Evolutionary conservation across 352 stramenopile genomes (phyloP).

Genomic region (Pelagophyceae sp.): DNA sequence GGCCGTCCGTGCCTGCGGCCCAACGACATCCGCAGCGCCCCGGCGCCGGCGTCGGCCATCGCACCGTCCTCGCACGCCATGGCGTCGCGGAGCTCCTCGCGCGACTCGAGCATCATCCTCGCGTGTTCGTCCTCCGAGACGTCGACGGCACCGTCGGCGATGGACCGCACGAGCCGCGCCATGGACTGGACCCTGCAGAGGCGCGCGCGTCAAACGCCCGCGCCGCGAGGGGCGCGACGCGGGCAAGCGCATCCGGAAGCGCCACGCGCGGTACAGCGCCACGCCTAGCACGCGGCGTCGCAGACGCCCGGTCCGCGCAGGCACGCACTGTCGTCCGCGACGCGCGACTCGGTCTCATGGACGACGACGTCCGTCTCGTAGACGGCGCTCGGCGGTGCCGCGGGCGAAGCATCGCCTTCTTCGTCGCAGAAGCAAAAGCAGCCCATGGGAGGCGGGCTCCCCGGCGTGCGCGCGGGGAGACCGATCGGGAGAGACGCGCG

Average conservation of each 20-base stretch:
- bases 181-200: not conserved
- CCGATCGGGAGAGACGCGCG: too few species aligned
- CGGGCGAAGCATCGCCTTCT: not conserved
- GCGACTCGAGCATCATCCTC: not conserved
- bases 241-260: not conserved
- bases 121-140: not conserved
- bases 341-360: not conserved
- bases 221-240: not conserved
- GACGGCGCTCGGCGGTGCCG: not conserved
- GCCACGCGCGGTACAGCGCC: not conserved
- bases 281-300: not conserved
- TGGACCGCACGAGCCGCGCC: not conserved
- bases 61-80: conserved; percentile 1
- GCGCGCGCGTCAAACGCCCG: not conserved
- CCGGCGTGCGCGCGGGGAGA: too few species aligned
- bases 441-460: too few species aligned
- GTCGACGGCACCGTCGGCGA: not conserved
- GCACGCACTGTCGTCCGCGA: conserved; percentile 1
- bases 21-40: too few species aligned
- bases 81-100: not conserved
- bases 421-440: too few species aligned
- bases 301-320: too few species aligned
- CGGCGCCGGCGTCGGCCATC: too few species aligned
- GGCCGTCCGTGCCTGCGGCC: not conserved
- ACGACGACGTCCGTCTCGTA: not conserved